Evolutionary conservation across 176 grass and related monocot genomes (phyloP), one percentile per base, ranked within the genome.

Genomic region (Raddia guianensis): DNA sequence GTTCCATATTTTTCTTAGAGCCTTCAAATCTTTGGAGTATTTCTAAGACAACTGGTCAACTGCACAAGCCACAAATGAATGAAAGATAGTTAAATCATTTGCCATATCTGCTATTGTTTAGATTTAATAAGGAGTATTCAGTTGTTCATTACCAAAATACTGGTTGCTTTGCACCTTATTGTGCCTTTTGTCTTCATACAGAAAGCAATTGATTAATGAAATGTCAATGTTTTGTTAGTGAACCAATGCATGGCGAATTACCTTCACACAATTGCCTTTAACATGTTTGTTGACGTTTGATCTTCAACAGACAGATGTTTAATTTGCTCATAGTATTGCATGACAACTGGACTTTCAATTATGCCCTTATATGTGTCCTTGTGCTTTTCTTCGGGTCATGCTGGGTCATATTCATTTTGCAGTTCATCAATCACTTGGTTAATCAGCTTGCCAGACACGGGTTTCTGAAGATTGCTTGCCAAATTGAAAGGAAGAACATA

Each of bases 371-470:
- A 27, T 54, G 53, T 14, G 2, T 9, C 49, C 55, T 63, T 76
- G 27, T 27, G 27, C 27, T 73, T 49, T 75, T 52, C 61, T 85
- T 44, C 67, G 86, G 61, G 78, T 62, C 44, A 7, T 82, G 2
- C 9, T 84, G 63, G 15, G 21, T 54, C 49, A 51, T 44, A 33
- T 82, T 50, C 46, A 60, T 81, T 84, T 72, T 86, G 82, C 89
- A 95, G 96, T 99, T 93, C 77, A 99, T 99, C 74, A 99, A 83
- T 86, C 92, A 99, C 77, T 92, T 99, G 61, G 92, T 86, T 87
- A 93, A 95, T 93, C 92, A 95, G 83, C 96, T 95, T 73, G 86
- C 90, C 5, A 91, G 88, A 84, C 92, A 99, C 77, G 89, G 75
- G 45, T 99, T 99, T 90, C 73, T 99, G 42, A 99, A 95, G 69